Percentiles rank a stretch among this genome's conserved stretches.
Conservation (phyloP, 352 stramenopile genomes). For the Thalassiosira exigua region DNA sequence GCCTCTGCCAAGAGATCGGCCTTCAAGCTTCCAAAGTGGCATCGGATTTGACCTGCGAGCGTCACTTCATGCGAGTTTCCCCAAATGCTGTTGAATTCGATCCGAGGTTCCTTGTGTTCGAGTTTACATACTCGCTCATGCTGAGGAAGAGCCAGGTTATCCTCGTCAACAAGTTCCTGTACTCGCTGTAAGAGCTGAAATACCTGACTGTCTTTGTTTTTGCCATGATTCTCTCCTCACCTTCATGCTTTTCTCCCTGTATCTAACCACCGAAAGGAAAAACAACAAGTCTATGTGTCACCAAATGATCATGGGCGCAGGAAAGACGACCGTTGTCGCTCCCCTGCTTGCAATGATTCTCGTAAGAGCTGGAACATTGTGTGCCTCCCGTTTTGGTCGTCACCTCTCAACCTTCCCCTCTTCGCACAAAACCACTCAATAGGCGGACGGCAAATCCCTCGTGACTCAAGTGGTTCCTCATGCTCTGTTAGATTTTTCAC, state of each 20-base stretch:
- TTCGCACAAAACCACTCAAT: too few species aligned
- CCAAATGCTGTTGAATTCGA: slow-evolving; percentile 91
- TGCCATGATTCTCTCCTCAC: too few species aligned
- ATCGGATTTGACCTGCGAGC: slow-evolving; percentile 81
- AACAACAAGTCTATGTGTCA: slow-evolving; percentile 87
- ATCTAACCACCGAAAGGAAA: too few species aligned
- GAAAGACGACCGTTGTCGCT: slow-evolving; percentile 99
- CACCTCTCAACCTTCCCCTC: not conserved
- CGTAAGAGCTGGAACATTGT: slow-evolving; percentile 20
- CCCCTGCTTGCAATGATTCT: slow-evolving; percentile 98
- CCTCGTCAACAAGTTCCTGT: slow-evolving; percentile 96
- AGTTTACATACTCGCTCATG: slow-evolving; percentile 99
- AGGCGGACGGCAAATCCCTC: slow-evolving; percentile 92
- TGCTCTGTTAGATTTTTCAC: slow-evolving; percentile 97
- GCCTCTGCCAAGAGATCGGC: slow-evolving; percentile 83
- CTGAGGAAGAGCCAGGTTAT: slow-evolving; percentile 97
- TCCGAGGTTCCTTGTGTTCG: slow-evolving; percentile 98
- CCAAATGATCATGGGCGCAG: slow-evolving; percentile 99
- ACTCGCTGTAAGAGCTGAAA: too few species aligned
- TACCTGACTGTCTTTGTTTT: too few species aligned
- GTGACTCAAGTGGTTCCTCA: slow-evolving; percentile 97
- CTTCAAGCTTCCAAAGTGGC: slow-evolving; percentile 84
- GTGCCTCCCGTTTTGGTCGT: too few species aligned
- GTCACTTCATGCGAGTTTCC: slow-evolving; percentile 85
- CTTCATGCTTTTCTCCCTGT: too few species aligned